A percentile compares a stretch with the other conserved stretches of the same genome.
phyloP scores from a whole-genome alignment of 192 early-diverging fungal genomes.

The Paraglomus occultum region DNA sequence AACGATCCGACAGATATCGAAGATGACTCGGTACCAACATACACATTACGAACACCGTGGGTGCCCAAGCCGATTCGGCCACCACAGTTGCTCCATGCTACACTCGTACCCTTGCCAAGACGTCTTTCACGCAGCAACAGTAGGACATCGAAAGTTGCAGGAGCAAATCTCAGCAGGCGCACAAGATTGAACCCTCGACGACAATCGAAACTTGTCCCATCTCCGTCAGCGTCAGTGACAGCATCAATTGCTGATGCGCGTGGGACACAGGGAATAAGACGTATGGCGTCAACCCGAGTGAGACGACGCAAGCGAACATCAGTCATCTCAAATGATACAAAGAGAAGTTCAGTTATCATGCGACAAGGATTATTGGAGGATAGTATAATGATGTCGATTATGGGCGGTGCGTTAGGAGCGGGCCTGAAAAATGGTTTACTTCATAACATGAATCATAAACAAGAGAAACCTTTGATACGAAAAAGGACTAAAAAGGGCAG shows the following conservation, averaged over 20 bases:
- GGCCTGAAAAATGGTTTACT: not conserved
- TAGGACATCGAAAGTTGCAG: not conserved
- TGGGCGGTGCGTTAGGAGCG: not conserved
- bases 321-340: constrained; percentile 1
- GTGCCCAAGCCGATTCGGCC: constrained; percentile 13
- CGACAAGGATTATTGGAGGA: constrained; percentile 26
- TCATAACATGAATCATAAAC: not conserved
- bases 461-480: constrained; percentile 4
- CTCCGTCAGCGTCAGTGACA: not conserved
- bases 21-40: constrained; percentile 4
- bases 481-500: constrained; percentile 26
- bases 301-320: constrained; percentile 13
- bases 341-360: constrained; percentile 10
- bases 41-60: constrained; percentile 1
- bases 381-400: constrained; percentile 30
- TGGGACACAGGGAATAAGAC: not conserved
- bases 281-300: constrained; percentile 7
- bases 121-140: not conserved
- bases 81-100: constrained; percentile 28
- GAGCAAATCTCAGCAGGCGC: not conserved
- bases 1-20: constrained; percentile 31
- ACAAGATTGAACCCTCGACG: not conserved
- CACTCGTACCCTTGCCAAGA: constrained; percentile 19
- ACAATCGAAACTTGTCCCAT: not conserved
- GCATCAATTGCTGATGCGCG: not conserved